phyloP scores from a whole-genome alignment of 208 protist species.

The Trichomonas tenax region DNA sequence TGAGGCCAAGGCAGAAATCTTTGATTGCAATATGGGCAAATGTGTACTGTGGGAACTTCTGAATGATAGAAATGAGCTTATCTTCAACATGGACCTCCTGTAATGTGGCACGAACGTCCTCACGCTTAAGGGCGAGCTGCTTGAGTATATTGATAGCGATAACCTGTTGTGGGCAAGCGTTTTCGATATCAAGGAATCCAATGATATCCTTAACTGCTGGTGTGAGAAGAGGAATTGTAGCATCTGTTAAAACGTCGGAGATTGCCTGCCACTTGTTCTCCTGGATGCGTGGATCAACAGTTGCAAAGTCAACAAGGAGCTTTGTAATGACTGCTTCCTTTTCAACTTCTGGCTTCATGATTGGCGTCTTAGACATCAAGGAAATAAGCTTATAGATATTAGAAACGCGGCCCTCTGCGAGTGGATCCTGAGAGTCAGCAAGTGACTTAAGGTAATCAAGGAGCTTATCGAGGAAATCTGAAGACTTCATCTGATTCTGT shows the following conservation, averaged over 20 bases:
- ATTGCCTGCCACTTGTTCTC: not conserved
- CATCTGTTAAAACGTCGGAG: not conserved
- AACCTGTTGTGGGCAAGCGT: not conserved
- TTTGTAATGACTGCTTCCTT: not conserved
- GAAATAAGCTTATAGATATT: not conserved
- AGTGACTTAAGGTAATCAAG: not conserved
- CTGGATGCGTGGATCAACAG: not conserved
- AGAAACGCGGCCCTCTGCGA: not conserved
- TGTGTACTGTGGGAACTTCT: not conserved
- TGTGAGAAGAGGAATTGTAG: not conserved
- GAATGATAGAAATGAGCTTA: not conserved
- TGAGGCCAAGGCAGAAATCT: not conserved
- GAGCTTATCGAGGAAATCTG: not conserved
- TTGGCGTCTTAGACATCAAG: not conserved
- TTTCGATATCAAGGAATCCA: not conserved
- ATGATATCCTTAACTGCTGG: not conserved
- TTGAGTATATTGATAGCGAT: not conserved
- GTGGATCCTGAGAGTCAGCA: not conserved
- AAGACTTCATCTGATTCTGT: not conserved
- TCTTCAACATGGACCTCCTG: not conserved
- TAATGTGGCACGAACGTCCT: not conserved
- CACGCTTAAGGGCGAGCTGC: not conserved
- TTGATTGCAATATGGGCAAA: not conserved
- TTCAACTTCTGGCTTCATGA: not conserved
- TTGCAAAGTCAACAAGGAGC: not conserved